phyloP scores from a whole-genome alignment of 2,329 filamentous ascomycete species.

The Fusarium sp. region DNA sequence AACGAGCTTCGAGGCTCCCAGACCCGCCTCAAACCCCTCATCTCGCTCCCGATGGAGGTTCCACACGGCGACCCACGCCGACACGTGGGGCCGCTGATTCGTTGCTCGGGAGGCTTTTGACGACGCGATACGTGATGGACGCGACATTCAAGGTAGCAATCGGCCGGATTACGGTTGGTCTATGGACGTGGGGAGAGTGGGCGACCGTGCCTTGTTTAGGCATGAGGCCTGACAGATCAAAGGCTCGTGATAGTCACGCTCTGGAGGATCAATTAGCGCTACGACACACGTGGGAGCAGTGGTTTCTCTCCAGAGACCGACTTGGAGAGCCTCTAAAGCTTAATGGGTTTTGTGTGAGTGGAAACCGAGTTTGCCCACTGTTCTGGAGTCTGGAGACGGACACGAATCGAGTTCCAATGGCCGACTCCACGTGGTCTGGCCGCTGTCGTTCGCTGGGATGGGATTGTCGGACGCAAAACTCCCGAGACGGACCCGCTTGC shows the following conservation, averaged over 20 bases:
- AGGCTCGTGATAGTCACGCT: conserved; percentile 1
- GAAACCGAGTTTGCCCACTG: neutral
- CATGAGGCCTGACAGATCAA: conserved; percentile 6
- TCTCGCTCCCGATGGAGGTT: conserved; percentile 8
- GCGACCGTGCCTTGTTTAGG: neutral
- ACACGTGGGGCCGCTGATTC: conserved; percentile 49
- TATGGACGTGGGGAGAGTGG: conserved; percentile 2
- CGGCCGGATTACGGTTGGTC: neutral
- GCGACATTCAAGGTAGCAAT: conserved; percentile 13
- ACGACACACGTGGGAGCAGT: conserved; percentile 25
- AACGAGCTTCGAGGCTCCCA: conserved; percentile 4
- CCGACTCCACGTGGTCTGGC: conserved; percentile 38
- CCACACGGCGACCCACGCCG: conserved; percentile 21
- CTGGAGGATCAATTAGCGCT: neutral
- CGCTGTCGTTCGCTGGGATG: conserved; percentile 24
- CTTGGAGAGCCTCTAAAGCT: neutral
- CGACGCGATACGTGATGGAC: conserved; percentile 1
- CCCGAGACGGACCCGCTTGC: conserved; percentile 4
- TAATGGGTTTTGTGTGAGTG: neutral
- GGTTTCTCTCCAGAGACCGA: conserved; percentile 2
- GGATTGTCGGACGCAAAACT: conserved; percentile 1
- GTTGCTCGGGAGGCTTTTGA: conserved; percentile 25
- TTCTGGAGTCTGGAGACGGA: conserved; percentile 17
- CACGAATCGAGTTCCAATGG: conserved; percentile 35
- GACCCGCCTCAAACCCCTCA: conserved; percentile 30